Evolutionary conservation across 179 eudicot species (phyloP).

Genomic region (Nepenthes alata): DNA sequence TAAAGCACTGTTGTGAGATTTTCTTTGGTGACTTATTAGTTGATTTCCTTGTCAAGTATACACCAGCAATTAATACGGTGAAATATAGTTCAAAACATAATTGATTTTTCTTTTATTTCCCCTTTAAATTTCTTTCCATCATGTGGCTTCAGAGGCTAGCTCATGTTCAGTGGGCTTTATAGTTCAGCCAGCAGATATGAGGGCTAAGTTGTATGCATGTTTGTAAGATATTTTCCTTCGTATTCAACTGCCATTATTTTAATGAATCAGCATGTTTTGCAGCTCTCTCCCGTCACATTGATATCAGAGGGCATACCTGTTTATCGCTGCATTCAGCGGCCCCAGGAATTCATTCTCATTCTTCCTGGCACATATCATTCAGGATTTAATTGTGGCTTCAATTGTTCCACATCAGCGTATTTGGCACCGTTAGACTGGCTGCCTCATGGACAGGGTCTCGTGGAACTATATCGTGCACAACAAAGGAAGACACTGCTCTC

Average conservation of each 20-base stretch:
- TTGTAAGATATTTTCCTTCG: not conserved
- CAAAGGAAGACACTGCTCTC: conserved; percentile 54
- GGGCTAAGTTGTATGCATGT: too few species aligned
- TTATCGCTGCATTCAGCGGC: conserved; percentile 60
- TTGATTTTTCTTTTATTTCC: too few species aligned
- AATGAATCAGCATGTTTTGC: conserved; percentile 9
- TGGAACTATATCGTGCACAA: conserved; percentile 47
- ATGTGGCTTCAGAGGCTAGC: too few species aligned
- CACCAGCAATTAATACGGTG: too few species aligned
- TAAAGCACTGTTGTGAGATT: too few species aligned
- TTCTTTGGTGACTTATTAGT: too few species aligned
- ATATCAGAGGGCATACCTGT: conserved; percentile 62
- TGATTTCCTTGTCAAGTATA: too few species aligned
- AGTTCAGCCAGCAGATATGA: too few species aligned
- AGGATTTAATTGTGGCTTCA: conserved; percentile 68
- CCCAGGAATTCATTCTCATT: conserved; percentile 50
- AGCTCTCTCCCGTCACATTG: conserved; percentile 51
- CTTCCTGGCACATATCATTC: conserved; percentile 65
- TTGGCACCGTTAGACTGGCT: conserved; percentile 85
- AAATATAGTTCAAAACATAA: too few species aligned
- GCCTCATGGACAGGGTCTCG: conserved; percentile 49
- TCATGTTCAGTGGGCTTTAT: too few species aligned
- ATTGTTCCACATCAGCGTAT: conserved; percentile 37
- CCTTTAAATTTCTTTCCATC: too few species aligned
- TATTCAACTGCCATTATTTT: not conserved